These are phyloP conservation scores for Phytophthora fragariae DNA, from an alignment of 352 stramenopile species.

Conservation along the genomic window DNA sequence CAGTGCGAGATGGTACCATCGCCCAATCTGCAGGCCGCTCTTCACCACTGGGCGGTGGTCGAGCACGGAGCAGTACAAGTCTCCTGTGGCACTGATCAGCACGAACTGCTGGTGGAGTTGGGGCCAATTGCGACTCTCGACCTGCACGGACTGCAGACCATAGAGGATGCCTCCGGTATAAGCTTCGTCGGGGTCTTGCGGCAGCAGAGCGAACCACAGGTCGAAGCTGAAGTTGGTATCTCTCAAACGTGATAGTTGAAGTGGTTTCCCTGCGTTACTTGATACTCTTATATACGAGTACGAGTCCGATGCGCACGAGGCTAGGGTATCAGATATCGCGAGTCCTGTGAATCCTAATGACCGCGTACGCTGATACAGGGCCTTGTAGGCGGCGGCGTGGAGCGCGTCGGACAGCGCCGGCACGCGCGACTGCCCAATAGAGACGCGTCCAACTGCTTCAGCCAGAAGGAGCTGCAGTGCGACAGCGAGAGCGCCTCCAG, in stretches of 20 bases:
- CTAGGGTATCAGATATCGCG: not conserved
- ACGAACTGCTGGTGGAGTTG: conserved; percentile 48
- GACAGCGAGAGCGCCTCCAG: conserved; percentile 26
- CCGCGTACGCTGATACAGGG: conserved; percentile 8
- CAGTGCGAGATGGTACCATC: conserved; percentile 53
- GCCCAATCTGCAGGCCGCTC: conserved; percentile 19
- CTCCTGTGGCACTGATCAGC: conserved; percentile 30
- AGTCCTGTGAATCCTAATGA: conserved; percentile 14
- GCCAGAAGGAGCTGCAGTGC: conserved; percentile 19
- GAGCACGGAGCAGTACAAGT: not conserved
- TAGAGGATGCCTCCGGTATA: conserved; percentile 39
- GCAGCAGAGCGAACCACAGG: conserved; percentile 40
- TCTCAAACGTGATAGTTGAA: conserved; percentile 10
- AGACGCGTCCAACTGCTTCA: not conserved
- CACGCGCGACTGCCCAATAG: conserved; percentile 4
- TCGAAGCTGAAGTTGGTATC: conserved; percentile 23
- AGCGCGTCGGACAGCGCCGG: not conserved
- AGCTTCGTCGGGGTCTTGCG: conserved; percentile 1
- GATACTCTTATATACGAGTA: not conserved
- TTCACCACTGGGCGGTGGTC: conserved; percentile 27
- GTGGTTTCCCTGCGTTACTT: not conserved
- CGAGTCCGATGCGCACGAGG: not conserved
- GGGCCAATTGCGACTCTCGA: conserved; percentile 26
- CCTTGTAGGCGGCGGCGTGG: conserved; percentile 6
- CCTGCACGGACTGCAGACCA: conserved; percentile 31